Evolutionary conservation across 306 rosid genomes (phyloP).

Genomic region (Cucumis cinereus): DNA sequence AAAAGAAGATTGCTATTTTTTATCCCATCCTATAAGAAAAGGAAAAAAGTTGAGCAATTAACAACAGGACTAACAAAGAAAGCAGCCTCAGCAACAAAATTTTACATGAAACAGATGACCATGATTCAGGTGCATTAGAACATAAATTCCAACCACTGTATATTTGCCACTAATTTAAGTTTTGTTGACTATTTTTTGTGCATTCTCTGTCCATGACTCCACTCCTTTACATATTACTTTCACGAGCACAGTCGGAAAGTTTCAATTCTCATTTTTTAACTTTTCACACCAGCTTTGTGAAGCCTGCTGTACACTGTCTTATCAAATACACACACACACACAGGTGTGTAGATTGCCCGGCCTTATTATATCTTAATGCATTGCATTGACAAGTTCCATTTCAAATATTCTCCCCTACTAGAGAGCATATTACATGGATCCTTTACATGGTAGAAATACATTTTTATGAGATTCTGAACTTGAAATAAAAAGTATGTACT

Average conservation of each 20-base stretch:
- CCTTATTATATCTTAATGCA: not conserved
- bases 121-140: not conserved
- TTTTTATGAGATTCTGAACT: not conserved
- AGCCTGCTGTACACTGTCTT: not conserved
- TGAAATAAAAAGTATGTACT: not conserved
- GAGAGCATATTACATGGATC: not conserved
- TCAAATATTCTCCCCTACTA: not conserved
- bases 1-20: not conserved
- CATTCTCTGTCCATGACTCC: not conserved
- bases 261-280: not conserved
- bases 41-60: not conserved
- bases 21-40: not conserved
- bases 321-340: not conserved
- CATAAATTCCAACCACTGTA: not conserved
- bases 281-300: not conserved
- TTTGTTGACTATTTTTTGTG: not conserved
- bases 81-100: not conserved
- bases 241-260: not conserved
- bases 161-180: not conserved
- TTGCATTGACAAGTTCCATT: not conserved
- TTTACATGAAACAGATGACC: not conserved
- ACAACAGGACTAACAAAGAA: not conserved
- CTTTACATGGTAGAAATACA: not conserved
- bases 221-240: not conserved
- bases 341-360: not conserved